These are phyloP conservation scores for Zalerion maritima DNA, from an alignment of 495 filamentous ascomycete species.

Conservation along the genomic window DNA sequence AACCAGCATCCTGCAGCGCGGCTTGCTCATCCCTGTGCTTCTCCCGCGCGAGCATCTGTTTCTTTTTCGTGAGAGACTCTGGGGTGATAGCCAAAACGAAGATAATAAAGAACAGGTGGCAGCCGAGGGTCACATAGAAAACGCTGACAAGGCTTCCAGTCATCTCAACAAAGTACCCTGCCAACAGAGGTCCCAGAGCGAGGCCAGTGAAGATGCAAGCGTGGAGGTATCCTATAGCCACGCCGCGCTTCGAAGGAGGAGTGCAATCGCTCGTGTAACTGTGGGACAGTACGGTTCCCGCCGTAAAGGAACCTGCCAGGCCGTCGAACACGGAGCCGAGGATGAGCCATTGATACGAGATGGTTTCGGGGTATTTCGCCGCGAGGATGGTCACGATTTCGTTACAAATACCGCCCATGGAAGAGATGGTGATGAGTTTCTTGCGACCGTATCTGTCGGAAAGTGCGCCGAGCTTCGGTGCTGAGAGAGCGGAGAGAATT, in stretches of 20 bases:
- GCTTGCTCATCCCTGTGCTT: conserved; percentile 34
- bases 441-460: conserved; percentile 84
- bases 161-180: conserved; percentile 57
- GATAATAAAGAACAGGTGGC: conserved; percentile 54
- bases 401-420: conserved; percentile 47
- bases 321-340: conserved; percentile 65
- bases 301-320: conserved; percentile 72
- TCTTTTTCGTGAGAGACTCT: conserved; percentile 60
- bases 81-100: conserved; percentile 58
- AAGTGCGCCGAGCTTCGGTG: conserved; percentile 67
- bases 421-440: conserved; percentile 49
- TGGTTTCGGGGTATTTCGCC: conserved; percentile 52
- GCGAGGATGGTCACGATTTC: conserved; percentile 67
- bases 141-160: conserved; percentile 54
- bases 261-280: conserved; percentile 87
- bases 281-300: conserved; percentile 61
- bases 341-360: conserved; percentile 61
- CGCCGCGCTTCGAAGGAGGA: conserved; percentile 55
- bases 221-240: conserved; percentile 83
- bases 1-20: conserved; percentile 11
- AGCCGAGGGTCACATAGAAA: conserved; percentile 64
- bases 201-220: conserved; percentile 77
- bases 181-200: conserved; percentile 65
- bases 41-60: conserved; percentile 51
- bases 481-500: conserved; percentile 54